Evolutionary conservation across 176 grass and related monocot genomes (phyloP), one percentile per base, ranked within the genome.

Genomic region (Avena sativa): DNA sequence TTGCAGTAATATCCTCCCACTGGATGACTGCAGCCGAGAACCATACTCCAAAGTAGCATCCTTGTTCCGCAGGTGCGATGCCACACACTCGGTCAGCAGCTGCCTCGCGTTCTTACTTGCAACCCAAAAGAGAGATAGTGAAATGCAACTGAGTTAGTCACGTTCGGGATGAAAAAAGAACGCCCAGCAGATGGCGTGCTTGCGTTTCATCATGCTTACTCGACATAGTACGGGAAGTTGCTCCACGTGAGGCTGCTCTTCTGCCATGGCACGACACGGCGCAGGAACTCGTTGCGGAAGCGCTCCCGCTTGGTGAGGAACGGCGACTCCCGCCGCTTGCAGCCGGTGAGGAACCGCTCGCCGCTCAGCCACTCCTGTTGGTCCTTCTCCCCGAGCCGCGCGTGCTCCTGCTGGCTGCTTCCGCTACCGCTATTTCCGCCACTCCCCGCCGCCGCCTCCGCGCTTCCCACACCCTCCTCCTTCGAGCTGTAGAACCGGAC

Each of bases 311-410:
- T 96, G 85, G 90, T 96, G 71, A 98, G 84, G 72, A 98, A 94
- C 5, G 83, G 85, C 2, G 89, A 91, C 44, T 96, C 97, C 58
- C 79, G 93, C 76, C 77, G 88, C 85, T 91, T 96, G 82, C 66
- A 86, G 73, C 93, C 94, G 83, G 87, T 87, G 58, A 91, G 61
- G 82, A 92, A 88, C 74, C 86, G 89, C 86, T 94, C 94, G 51
- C 87, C 67, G 20, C 74, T 93, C 26, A 96, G 82, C 97, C 97
- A 98, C 80, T 98, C 97, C 83, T 90, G 89, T 50, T 98, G 96
- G 63, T 98, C 96, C 25, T 89, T 93, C 88, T 98, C 90, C 62
- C 92, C 97, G 47, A 98, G 90, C 80, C 93, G 83, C 76, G 97
- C 90, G 90, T 98, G 97, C 65, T 94, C 93, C 77, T 89, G 60